A percentile compares a stretch with the other conserved stretches of the same genome.
These are phyloP conservation scores for Candida gorgasii DNA, from an alignment of 805 yeast species.

Conservation along the genomic window DNA sequence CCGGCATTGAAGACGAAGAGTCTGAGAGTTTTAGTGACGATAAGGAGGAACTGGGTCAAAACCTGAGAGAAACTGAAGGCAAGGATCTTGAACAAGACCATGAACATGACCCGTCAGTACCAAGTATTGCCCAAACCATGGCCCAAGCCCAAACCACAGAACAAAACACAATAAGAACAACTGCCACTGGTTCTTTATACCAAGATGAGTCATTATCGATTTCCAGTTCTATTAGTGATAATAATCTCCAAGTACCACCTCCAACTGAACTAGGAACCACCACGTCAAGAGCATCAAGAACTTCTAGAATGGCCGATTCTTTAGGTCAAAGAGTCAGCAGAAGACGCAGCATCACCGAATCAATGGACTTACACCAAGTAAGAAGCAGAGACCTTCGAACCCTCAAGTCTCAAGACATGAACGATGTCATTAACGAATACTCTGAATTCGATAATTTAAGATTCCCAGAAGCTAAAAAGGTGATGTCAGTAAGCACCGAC, in stretches of 20 bases:
- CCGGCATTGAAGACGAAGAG: slow-evolving; percentile 24
- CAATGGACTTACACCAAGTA: slow-evolving; percentile 5
- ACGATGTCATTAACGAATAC: slow-evolving; percentile 44
- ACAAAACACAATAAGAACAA: not conserved
- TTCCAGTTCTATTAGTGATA: slow-evolving; percentile 13
- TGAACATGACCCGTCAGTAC: too few species aligned
- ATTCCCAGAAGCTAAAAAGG: slow-evolving; percentile 15
- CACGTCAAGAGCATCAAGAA: not conserved
- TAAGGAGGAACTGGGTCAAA: too few species aligned
- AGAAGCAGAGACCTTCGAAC: slow-evolving; percentile 15
- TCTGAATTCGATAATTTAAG: slow-evolving; percentile 46
- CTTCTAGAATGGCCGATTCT: not conserved
- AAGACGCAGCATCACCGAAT: slow-evolving; percentile 3
- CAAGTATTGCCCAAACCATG: too few species aligned
- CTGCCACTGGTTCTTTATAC: too few species aligned
- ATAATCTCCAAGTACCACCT: slow-evolving; percentile 3
- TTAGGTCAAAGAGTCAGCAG: slow-evolving; percentile 6
- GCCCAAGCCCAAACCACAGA: not conserved
- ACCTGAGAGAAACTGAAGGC: too few species aligned
- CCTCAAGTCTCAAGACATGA: slow-evolving; percentile 30
- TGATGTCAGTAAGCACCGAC: slow-evolving; percentile 25
- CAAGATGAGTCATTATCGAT: too few species aligned
- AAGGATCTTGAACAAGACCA: too few species aligned
- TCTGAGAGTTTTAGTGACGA: slow-evolving; percentile 6
- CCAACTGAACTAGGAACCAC: slow-evolving; percentile 12